These are phyloP conservation scores for Tillandsia leiboldiana DNA, from an alignment of 176 grass and related monocot species.

Conservation along the genomic window DNA sequence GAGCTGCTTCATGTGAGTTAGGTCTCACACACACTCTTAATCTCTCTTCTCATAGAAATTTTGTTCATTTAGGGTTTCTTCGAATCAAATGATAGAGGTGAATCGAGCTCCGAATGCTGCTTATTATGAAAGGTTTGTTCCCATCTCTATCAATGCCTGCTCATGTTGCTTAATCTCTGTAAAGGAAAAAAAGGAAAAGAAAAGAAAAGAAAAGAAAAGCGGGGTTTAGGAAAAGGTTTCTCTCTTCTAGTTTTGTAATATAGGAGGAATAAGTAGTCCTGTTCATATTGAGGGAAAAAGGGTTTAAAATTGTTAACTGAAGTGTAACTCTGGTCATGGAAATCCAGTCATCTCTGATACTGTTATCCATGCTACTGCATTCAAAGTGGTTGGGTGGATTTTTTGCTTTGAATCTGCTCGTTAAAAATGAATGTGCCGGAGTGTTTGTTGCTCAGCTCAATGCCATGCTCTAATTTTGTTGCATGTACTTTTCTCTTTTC, in stretches of 20 bases:
- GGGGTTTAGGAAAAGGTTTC: neutral
- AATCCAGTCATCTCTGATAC: neutral
- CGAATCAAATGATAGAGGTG: neutral
- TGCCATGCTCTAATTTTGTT: no score
- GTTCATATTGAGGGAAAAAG: neutral
- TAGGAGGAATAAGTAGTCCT: conserved; percentile 1
- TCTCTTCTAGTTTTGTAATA: neutral
- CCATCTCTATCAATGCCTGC: neutral
- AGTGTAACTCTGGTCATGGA: neutral
- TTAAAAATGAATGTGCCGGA: no score
- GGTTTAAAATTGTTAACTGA: conserved; percentile 1
- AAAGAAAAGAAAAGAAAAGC: no score
- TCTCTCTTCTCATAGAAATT: neutral
- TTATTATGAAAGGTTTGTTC: neutral
- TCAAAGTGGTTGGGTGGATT: no score
- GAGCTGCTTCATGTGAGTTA: conserved; percentile 18
- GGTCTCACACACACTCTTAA: neutral
- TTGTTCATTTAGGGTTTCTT: neutral
- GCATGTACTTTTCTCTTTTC: no score
- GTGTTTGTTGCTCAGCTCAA: no score
- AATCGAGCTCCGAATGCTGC: neutral
- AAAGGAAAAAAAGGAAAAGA: no score
- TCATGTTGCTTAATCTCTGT: neutral
- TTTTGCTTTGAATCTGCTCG: no score
- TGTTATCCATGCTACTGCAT: no score